Conservation (phyloP, 805 yeast genomes). For the Candida ficus region DNA sequence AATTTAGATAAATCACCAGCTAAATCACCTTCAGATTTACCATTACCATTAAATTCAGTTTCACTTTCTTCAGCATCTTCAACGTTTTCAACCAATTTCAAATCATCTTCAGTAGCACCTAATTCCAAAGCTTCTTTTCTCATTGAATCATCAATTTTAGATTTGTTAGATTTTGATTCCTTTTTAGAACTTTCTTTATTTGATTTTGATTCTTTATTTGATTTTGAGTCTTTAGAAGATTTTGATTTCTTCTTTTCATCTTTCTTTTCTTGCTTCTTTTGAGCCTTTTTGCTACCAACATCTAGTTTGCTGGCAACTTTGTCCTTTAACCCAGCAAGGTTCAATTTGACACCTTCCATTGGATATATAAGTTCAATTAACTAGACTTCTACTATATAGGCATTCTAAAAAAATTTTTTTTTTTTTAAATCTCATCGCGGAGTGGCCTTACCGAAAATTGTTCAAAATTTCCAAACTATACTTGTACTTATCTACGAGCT, state of each 20-base stretch:
- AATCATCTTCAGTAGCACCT: conserved; percentile 85
- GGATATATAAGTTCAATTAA: neutral
- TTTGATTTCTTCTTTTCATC: conserved; percentile 21
- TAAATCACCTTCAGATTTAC: conserved; percentile 34
- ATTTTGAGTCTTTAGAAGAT: too few species aligned
- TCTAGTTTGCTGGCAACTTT: conserved; percentile 53
- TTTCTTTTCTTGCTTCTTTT: conserved; percentile 18
- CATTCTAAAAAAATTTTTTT: neutral
- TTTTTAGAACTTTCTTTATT: neutral
- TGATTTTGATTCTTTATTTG: neutral
- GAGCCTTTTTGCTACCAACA: conserved; percentile 21
- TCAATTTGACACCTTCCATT: conserved; percentile 26
- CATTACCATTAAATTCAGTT: conserved; percentile 32
- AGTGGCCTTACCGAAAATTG: conserved; percentile 3
- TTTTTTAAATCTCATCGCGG: conserved; percentile 14
- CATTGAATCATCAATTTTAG: conserved; percentile 27
- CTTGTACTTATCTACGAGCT: too few species aligned
- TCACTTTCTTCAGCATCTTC: conserved; percentile 43
- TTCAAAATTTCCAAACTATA: neutral
- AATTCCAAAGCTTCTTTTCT: conserved; percentile 72
- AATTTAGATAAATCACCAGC: conserved; percentile 52
- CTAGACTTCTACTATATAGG: neutral
- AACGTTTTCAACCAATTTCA: conserved; percentile 54
- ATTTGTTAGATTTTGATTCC: neutral
- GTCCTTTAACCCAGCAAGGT: conserved; percentile 53